Conservation (phyloP, 2,329 filamentous ascomycete genomes). For the Teratosphaeriaceae sp. region DNA sequence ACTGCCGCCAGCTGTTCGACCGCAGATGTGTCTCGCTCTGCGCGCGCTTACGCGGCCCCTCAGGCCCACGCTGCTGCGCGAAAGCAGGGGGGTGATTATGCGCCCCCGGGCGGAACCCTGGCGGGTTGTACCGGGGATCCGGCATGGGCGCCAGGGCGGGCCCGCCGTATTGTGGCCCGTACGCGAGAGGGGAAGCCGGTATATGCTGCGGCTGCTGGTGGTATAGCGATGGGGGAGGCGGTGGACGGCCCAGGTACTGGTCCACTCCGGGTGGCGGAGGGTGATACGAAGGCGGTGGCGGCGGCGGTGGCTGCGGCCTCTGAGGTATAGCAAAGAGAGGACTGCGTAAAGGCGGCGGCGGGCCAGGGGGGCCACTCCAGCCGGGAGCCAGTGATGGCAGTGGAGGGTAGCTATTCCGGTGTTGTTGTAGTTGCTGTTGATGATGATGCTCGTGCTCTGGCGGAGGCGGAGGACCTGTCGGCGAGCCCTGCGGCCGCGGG, state of each 20-base stretch:
- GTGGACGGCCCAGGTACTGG: constrained; percentile 4
- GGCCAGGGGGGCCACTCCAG: too few relatives aligned
- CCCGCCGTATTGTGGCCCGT: constrained; percentile 16
- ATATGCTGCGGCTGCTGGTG: constrained; percentile 4
- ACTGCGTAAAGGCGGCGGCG: constrained; percentile 7
- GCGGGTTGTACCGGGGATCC: constrained; percentile 14
- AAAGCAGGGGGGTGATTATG: constrained; percentile 20
- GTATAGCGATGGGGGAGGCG: constrained; percentile 1
- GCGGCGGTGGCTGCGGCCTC: too few relatives aligned
- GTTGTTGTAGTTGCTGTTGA: not conserved
- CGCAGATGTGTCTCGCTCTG: constrained; percentile 10
- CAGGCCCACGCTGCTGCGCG: constrained; percentile 19
- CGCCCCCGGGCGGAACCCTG: constrained; percentile 14
- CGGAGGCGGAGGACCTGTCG: too few relatives aligned
- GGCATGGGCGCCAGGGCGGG: constrained; percentile 20
- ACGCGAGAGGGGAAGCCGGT: too few relatives aligned
- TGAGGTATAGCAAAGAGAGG: constrained; percentile 14
- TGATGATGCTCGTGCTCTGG: not conserved
- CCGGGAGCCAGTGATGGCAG: too few relatives aligned
- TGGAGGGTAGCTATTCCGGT: constrained; percentile 13
- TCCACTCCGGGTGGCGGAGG: constrained; percentile 9
- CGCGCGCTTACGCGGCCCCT: constrained; percentile 7
- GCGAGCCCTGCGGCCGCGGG: not conserved
- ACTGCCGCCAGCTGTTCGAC: not conserved
- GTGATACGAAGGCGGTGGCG: not conserved